phyloP scores from a whole-genome alignment of 2,329 filamentous ascomycete species.

The Claviceps monticola region DNA sequence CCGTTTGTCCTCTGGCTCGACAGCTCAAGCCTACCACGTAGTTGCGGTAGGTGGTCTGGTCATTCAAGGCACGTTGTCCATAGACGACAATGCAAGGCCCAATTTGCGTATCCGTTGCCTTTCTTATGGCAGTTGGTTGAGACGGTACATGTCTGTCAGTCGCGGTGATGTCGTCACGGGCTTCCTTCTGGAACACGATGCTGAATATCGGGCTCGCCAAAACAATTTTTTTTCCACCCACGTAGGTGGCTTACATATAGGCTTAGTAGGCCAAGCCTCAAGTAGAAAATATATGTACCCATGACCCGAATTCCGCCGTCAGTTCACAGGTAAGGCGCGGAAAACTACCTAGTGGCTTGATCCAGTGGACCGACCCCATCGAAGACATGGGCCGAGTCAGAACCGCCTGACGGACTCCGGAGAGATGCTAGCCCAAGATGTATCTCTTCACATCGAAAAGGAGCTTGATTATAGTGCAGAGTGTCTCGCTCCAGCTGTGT shows the following conservation, averaged over 20 bases:
- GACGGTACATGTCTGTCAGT: too few relatives aligned
- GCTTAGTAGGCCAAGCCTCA: not conserved
- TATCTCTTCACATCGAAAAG: not conserved
- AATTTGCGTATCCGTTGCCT: too few relatives aligned
- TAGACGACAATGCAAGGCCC: too few relatives aligned
- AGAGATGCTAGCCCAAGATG: not conserved
- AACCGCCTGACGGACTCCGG: not conserved
- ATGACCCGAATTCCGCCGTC: not conserved
- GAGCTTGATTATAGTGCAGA: not conserved
- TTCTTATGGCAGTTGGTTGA: too few relatives aligned
- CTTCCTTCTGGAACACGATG: not conserved
- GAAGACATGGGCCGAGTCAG: not conserved
- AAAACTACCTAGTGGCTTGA: not conserved
- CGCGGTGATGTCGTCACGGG: too few relatives aligned
- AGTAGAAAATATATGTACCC: not conserved
- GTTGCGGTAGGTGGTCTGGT: too few relatives aligned
- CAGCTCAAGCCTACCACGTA: too few relatives aligned
- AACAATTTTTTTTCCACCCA: not conserved
- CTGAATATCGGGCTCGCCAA: not conserved
- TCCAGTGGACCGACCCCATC: not conserved
- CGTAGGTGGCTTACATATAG: not conserved
- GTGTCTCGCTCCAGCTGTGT: not conserved
- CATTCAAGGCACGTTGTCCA: too few relatives aligned
- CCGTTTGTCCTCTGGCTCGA: not conserved
- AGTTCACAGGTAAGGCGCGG: not conserved